These are phyloP conservation scores for Zopfia rhizophila DNA, from an alignment of 2,329 filamentous ascomycete genomes.

Conservation along the genomic window DNA sequence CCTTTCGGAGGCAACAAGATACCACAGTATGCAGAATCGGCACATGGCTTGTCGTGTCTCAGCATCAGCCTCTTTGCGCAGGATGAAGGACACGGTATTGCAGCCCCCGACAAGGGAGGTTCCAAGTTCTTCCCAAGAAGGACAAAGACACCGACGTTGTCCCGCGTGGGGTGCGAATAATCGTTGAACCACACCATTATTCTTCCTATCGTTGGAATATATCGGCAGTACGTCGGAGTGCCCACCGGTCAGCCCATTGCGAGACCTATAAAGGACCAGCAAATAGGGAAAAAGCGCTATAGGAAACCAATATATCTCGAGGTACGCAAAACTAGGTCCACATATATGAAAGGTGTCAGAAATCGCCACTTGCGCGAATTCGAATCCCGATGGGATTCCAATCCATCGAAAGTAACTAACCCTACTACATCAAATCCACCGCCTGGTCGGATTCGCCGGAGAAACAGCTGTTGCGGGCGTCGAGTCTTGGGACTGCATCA, in stretches of 20 bases:
- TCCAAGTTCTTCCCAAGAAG: too few species aligned
- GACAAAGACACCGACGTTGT: too few species aligned
- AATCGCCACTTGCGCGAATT: conserved; percentile 18
- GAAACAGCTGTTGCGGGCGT: conserved; percentile 7
- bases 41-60: conserved; percentile 21
- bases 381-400: conserved; percentile 15
- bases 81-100: not conserved
- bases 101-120: too few species aligned
- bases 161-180: too few species aligned
- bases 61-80: conserved; percentile 15
- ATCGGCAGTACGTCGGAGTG: not conserved
- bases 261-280: too few species aligned
- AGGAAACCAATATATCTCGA: conserved; percentile 6
- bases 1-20: conserved; percentile 12
- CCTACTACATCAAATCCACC: too few species aligned
- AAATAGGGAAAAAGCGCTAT: conserved; percentile 7
- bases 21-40: conserved; percentile 18
- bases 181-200: too few species aligned
- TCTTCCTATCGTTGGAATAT: too few species aligned
- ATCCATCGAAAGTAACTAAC: conserved; percentile 10
- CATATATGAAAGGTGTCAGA: conserved; percentile 3
- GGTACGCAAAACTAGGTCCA: conserved; percentile 6
- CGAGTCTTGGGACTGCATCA: conserved; percentile 11
- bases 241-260: too few species aligned
- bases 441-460: not conserved